Evolutionary conservation across 2,329 filamentous ascomycete species (phyloP).

Genomic region (Phaeosphaeriaceae sp.): DNA sequence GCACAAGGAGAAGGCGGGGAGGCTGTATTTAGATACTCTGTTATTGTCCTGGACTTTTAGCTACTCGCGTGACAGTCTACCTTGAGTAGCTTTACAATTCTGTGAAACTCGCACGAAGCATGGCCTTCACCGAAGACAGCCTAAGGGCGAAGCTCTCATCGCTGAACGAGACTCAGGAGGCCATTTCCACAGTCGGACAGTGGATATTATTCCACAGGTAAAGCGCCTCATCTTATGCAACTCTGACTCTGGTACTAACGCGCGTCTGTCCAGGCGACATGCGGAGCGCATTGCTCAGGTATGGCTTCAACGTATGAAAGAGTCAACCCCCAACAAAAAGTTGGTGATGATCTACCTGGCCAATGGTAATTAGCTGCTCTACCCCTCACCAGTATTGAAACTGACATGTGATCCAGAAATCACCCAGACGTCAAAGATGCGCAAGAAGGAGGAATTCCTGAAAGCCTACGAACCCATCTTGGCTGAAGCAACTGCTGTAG

Average conservation of each 20-base stretch:
- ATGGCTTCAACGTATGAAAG: conserved; percentile 89
- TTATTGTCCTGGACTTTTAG: conserved; percentile 1
- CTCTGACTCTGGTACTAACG: conserved; percentile 22
- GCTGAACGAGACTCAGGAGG: conserved; percentile 96
- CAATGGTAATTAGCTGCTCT: conserved; percentile 69
- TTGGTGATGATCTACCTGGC: conserved; percentile 93
- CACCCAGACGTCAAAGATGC: conserved; percentile 91
- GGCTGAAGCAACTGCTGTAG: conserved; percentile 85
- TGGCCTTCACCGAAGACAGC: conserved; percentile 96
- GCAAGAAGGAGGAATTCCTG: conserved; percentile 90
- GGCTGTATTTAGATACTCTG: conserved; percentile 12
- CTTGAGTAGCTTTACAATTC: conserved; percentile 22
- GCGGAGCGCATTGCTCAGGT: conserved; percentile 90
- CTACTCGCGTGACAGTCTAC: conserved; percentile 30
- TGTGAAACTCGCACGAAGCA: conserved; percentile 50
- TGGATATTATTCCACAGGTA: conserved; percentile 99
- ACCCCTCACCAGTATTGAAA: conserved; percentile 9
- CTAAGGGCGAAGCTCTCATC: conserved; percentile 94
- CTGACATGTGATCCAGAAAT: conserved; percentile 68
- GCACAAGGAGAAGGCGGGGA: conserved; percentile 10
- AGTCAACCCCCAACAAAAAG: conserved; percentile 83
- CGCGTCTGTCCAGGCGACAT: conserved; percentile 70
- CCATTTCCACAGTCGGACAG: conserved; percentile 93
- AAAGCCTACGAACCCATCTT: conserved; percentile 90
- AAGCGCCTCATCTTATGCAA: conserved; percentile 5